Conservation (phyloP, 441 rosid genomes). For the Pelargonium citronellum region DNA sequence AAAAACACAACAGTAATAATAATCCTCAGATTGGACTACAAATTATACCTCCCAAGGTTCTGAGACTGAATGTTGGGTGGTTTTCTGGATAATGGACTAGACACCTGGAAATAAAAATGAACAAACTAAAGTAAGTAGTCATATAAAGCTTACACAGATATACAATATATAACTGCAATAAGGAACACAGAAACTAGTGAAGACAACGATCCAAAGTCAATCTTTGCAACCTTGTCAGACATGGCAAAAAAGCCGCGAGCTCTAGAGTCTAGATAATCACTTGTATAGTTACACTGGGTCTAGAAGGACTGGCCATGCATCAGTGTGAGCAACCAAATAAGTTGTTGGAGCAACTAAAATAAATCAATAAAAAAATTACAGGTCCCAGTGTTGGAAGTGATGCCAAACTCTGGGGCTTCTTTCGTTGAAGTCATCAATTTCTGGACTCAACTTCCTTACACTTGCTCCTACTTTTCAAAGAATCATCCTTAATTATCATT, state of each 20-base stretch:
- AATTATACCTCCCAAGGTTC: slow-evolving; percentile 51
- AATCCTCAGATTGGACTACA: background rate
- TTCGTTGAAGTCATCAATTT: background rate
- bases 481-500: background rate
- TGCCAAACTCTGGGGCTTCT: background rate
- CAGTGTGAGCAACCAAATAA: background rate
- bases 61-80: slow-evolving; percentile 41
- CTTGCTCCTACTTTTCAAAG: background rate
- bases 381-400: background rate
- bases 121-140: background rate
- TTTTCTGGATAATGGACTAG: slow-evolving; percentile 71
- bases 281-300: background rate
- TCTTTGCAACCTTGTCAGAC: background rate
- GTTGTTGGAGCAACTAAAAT: background rate
- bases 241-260: background rate
- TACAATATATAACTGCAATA: background rate
- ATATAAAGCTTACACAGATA: background rate
- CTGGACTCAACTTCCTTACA: background rate
- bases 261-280: background rate
- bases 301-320: background rate
- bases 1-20: background rate
- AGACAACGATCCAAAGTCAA: background rate
- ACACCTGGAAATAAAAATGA: slow-evolving; percentile 39
- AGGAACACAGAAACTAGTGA: background rate
- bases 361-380: background rate